Evolutionary conservation across 2,329 filamentous ascomycete species (phyloP), one percentile per base, ranked within the genome.

Genomic region (Aspergillus candidus): DNA sequence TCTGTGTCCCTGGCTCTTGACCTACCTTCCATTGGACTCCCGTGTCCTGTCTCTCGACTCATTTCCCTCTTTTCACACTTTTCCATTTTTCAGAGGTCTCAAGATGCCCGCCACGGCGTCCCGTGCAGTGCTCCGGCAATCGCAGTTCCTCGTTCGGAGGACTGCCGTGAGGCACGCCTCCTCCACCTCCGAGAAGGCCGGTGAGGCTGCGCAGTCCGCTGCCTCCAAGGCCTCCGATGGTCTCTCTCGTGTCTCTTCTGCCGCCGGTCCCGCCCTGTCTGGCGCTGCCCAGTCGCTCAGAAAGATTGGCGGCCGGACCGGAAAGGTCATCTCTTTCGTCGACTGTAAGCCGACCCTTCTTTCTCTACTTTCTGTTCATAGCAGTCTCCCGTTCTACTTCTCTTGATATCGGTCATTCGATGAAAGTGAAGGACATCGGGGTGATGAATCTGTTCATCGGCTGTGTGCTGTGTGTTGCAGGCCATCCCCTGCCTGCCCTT

Each of bases 281-380:
- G 83, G 80, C 64, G 87, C 85, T 57, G 86, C 85, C 45, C 79
- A 80, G 64, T 78, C 85, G 46, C 71, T 94, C 57, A 76, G 80
- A 67, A 85, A 82, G 72, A 77, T 90, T 65, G 90, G 89, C 62
- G 91, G 91, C 61, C 81, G 86, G 60, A 90, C 88, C 50, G 89
- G 88, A 61, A 81, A 78, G 69, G 64, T 90, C 56, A 79, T 95
- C 67, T 76, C 75, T 58, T 86, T 90, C 62, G 76, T 93, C 62
- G 87, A 96, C 78, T 84, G 93, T 97, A 80, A 73, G 89, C 49
- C 35, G 46, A 38, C 41, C 46, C 50, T 53, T 39, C 13, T 15
- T 37, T 35, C 5, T 38, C 34, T 36, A 11, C 17, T 40, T 27
- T 27, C 7, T 27, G 22, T 27, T 10, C 22, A 27, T 6, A 27